A percentile compares a stretch with the other conserved stretches of the same genome.
Evolutionary conservation across 139 green algal species (phyloP).

Genomic region (Chloropicon primus): DNA sequence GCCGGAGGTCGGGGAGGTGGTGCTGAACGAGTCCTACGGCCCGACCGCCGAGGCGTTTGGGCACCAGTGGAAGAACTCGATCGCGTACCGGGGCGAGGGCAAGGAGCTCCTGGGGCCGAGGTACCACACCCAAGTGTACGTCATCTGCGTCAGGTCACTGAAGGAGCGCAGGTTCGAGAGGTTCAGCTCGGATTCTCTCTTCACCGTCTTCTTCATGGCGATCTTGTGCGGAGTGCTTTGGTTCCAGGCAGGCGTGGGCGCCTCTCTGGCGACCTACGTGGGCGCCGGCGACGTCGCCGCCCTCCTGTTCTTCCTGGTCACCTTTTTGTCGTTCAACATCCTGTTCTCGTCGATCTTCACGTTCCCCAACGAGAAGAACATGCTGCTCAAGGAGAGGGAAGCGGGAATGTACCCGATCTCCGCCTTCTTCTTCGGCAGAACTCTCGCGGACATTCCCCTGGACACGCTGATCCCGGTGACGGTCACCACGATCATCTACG

Average conservation of each 20-base stretch:
- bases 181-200: neutral
- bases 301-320: neutral
- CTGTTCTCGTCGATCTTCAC: neutral
- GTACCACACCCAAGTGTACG: neutral
- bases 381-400: conserved; percentile 42
- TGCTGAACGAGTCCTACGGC: neutral
- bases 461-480: neutral
- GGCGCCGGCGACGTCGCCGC: neutral
- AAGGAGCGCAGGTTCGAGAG: neutral
- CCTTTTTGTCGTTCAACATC: neutral
- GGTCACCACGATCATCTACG: conserved; percentile 13
- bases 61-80: neutral
- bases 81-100: neutral
- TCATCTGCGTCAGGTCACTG: neutral
- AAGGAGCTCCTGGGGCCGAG: neutral
- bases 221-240: conserved; percentile 1
- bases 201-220: neutral
- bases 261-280: neutral
- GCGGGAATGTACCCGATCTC: conserved; percentile 29
- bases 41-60: neutral
- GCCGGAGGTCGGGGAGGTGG: neutral
- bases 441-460: neutral
- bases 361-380: conserved; percentile 3
- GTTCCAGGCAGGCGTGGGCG: neutral
- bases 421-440: conserved; percentile 28